Conservation (phyloP, 176 grass and related monocot species). For the Carex littledalei region DNA sequence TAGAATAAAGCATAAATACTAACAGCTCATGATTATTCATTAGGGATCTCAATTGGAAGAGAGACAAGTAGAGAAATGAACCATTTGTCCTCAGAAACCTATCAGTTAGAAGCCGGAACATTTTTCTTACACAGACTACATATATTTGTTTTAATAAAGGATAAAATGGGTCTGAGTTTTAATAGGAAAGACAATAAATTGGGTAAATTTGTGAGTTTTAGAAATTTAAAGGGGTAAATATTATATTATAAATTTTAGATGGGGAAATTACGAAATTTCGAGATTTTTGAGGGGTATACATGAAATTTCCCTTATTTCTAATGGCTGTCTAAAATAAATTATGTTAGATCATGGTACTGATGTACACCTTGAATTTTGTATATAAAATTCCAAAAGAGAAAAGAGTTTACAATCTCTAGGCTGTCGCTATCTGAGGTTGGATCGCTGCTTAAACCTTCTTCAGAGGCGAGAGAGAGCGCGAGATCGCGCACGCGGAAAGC, state of each 20-base stretch:
- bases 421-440: constrained; percentile 29
- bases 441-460: constrained; percentile 35
- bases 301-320: neutral
- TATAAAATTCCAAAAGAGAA: neutral
- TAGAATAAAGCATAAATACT: neutral
- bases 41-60: neutral
- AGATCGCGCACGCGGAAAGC: constrained; percentile 83
- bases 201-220: too few species aligned
- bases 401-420: constrained; percentile 44
- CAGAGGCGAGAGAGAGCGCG: constrained; percentile 77
- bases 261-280: too few species aligned
- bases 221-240: too few species aligned
- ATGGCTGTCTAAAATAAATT: neutral
- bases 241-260: too few species aligned
- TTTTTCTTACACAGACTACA: too few species aligned
- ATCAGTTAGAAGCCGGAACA: too few species aligned
- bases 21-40: neutral
- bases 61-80: too few species aligned
- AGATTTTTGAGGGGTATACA: too few species aligned
- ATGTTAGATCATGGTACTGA: neutral
- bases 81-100: too few species aligned
- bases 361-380: neutral
- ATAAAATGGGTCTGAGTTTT: too few species aligned
- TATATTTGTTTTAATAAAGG: too few species aligned
- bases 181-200: too few species aligned